Evolutionary conservation across 140 eudicot genomes (phyloP).

Genomic region (Anethum foeniculum): DNA sequence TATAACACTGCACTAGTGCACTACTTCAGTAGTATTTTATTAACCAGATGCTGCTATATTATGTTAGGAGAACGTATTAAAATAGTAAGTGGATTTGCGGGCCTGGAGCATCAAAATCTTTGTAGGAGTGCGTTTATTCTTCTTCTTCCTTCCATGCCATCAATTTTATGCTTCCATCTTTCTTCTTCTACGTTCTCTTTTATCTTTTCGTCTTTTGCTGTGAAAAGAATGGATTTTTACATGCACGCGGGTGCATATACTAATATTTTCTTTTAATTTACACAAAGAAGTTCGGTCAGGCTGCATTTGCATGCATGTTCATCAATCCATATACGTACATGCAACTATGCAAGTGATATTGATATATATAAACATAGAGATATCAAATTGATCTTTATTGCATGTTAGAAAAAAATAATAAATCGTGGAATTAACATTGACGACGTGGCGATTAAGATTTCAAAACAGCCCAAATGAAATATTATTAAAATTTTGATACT

Average conservation of each 20-base stretch:
- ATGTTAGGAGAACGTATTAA: not conserved
- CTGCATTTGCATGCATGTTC: too few species aligned
- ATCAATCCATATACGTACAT: too few species aligned
- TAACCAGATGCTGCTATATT: not conserved
- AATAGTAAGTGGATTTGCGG: not conserved
- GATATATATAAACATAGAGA: too few species aligned
- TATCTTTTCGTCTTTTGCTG: not conserved
- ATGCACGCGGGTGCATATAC: not conserved
- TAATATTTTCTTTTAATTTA: not conserved
- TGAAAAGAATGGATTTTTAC: not conserved
- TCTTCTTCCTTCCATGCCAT: not conserved
- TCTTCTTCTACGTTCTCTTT: not conserved
- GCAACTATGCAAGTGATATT: too few species aligned
- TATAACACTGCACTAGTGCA: not conserved
- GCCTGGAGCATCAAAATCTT: slow-evolving; percentile 7
- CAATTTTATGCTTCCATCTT: not conserved
- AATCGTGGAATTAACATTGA: too few species aligned
- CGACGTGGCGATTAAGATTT: too few species aligned
- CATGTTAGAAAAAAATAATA: too few species aligned
- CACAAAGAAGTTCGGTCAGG: not conserved
- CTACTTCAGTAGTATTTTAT: not conserved
- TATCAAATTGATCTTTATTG: too few species aligned
- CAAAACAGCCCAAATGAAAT: too few species aligned
- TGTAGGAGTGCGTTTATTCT: slow-evolving; percentile 8
- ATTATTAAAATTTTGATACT: too few species aligned